A percentile compares a stretch with the other conserved stretches of the same genome.
phyloP scores from a whole-genome alignment of 768 basidiomycete species.

The Leucocoprinus sp. region DNA sequence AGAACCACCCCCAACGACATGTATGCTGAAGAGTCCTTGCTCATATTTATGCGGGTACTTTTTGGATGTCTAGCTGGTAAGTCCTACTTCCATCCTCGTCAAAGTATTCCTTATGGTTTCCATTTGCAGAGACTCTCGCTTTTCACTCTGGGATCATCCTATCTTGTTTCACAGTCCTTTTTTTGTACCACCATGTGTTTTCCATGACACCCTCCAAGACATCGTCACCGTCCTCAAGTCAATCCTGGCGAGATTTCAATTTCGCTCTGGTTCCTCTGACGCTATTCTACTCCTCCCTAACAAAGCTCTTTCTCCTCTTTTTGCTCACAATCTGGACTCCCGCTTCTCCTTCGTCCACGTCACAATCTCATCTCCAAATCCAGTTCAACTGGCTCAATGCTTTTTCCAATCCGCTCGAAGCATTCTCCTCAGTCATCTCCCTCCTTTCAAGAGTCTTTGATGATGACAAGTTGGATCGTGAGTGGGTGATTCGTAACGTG shows the following conservation, averaged over 20 bases:
- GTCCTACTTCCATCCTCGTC: conserved; percentile 5
- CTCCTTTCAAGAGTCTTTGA: conserved; percentile 50
- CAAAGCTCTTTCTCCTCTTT: conserved; percentile 78
- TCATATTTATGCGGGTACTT: conserved; percentile 48
- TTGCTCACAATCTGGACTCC: conserved; percentile 76
- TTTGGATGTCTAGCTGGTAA: conserved; percentile 58
- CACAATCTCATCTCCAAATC: conserved; percentile 10
- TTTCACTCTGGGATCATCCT: conserved; percentile 64
- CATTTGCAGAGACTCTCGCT: conserved; percentile 53
- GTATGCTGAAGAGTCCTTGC: conserved; percentile 45
- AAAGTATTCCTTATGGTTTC: neutral
- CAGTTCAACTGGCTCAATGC: conserved; percentile 21
- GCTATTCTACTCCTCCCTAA: conserved; percentile 75
- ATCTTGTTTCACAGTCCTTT: conserved; percentile 43
- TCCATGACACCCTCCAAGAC: conserved; percentile 3
- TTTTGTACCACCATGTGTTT: conserved; percentile 7
- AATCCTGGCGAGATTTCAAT: conserved; percentile 52
- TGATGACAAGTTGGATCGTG: conserved; percentile 68
- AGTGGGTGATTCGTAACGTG: conserved; percentile 79
- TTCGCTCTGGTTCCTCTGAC: conserved; percentile 72
- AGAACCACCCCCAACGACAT: conserved; percentile 27
- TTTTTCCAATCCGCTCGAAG: conserved; percentile 24
- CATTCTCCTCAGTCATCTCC: conserved; percentile 15
- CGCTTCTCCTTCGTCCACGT: conserved; percentile 18
- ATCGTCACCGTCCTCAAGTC: conserved; percentile 23